Base-by-base conservation (phyloP, 75 land plant genomes). In the Pinus albicaulis region DNA sequence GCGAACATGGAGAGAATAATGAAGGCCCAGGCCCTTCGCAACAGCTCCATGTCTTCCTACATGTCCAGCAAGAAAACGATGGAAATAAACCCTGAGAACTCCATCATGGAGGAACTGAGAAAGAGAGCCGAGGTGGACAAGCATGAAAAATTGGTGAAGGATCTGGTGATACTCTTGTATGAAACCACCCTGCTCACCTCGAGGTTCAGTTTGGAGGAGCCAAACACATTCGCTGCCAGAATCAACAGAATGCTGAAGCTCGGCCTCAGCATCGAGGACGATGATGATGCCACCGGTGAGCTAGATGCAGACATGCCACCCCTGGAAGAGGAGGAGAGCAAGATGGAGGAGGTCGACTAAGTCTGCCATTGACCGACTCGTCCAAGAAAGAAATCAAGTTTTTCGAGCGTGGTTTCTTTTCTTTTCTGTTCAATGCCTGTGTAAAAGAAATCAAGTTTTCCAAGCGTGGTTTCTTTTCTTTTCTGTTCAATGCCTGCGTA, bases 331-430 rank as follows among this genome's bases (percentile, higher is more conserved):
- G 93, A 88, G 68, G 93, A 88, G 55, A 83, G 88, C 86, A 91
- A 86, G 88, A 93, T 93, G 96, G 93, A 93, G 81, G 93, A 91
- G 52, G 96, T 93, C 1, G 96, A 93, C 73, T 93, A n/a, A n/a
- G n/a, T n/a, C n/a, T n/a, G n/a, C n/a, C n/a, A n/a, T n/a, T n/a
- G n/a, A n/a, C n/a, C n/a, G n/a, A n/a, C n/a, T n/a, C n/a, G n/a
- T n/a, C n/a, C n/a, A n/a, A n/a, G n/a, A n/a, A n/a, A n/a, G n/a
- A n/a, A n/a, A n/a, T n/a, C n/a, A n/a, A n/a, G n/a, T n/a, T n/a
- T n/a, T n/a, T n/a, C n/a, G n/a, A n/a, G n/a, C n/a, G n/a, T n/a
- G n/a, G n/a, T n/a, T n/a, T n/a, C n/a, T n/a, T n/a, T n/a, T n/a
- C n/a, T n/a, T n/a, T n/a, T n/a, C n/a, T n/a, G n/a, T n/a, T n/a